These are phyloP conservation scores for Trypanosoma boissoni DNA, from an alignment of 208 protist species.

Conservation along the genomic window DNA sequence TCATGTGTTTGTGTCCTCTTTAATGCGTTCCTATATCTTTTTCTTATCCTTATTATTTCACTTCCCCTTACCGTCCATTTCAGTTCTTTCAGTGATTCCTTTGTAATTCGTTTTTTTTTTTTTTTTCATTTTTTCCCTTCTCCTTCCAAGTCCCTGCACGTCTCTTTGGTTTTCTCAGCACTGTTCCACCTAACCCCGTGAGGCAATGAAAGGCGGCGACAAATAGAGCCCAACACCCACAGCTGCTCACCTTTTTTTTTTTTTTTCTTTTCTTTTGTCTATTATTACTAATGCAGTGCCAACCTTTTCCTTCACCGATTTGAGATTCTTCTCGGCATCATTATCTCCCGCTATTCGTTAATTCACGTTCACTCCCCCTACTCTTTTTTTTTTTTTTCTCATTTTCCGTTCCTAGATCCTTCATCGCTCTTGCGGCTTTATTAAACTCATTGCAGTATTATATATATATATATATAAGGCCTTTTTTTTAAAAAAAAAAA, in stretches of 20 bases:
- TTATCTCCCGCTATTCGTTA: too few species aligned
- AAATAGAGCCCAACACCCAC: too few species aligned
- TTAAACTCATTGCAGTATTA: neutral
- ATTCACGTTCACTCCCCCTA: too few species aligned
- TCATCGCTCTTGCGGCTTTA: too few species aligned
- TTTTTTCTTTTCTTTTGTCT: neutral
- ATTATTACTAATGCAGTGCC: neutral
- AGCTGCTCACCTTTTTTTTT: neutral
- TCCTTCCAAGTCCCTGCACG: neutral
- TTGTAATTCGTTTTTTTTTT: constrained; percentile 15
- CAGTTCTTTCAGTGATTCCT: neutral
- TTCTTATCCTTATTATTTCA: constrained; percentile 4
- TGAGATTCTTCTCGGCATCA: too few species aligned
- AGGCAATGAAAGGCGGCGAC: too few species aligned
- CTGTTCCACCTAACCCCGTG: too few species aligned
- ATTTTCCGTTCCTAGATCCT: too few species aligned
- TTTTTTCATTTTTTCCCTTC: constrained; percentile 11
- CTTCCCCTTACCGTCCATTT: neutral
- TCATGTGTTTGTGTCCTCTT: neutral
- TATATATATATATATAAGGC: constrained; percentile 12
- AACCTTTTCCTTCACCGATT: neutral
- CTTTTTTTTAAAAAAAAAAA: constrained; percentile 5
- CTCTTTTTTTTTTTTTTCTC: too few species aligned
- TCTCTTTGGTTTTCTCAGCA: too few species aligned
- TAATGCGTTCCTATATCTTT: neutral